Base-by-base conservation (phyloP, 2,329 filamentous ascomycete genomes). In the Neurospora crassa region DNA sequence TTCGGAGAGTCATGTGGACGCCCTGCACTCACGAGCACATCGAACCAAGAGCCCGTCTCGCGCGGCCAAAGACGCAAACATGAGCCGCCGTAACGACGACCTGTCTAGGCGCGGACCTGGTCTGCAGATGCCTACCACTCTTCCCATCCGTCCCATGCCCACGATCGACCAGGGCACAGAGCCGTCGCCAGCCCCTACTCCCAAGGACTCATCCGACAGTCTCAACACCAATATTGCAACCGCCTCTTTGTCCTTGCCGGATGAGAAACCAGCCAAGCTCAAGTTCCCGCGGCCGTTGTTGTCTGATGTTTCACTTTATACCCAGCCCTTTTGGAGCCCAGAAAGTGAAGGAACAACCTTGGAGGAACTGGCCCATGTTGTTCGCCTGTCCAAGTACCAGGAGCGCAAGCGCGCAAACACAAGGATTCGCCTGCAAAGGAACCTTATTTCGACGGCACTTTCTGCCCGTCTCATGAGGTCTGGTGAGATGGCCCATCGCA, bases 351-450 rank as follows among this genome's bases (percentile, higher is more conserved):
- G 88, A 72, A 92, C 91, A 67, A 91, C 90, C 16, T 84, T 95
- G 73, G 89, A 92, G 77, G 91, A 94, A 80, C 87, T 95, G 75
- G 91, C 91, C 69, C 91, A 94, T 79, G 82, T 94, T 76, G 91
- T 93, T 74, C 89, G 91, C 73, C 84, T 94, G 73, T 91, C 91
- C 79, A 91, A 90, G 77, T 93, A 94, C 79, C 92, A 95, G 81
- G 90, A 93, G 84, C 91, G 91, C 84, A 92, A 92, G 84, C 89
- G 91, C 81, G 85, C 87, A 74, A 90, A 91, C 78, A 91, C 90
- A 67, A 87, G 92, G 75, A 84, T 91, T 74, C 90, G 91, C 71
- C 85, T 96, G 70, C 91, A 94, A 79, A 86, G 90, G 78, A 92
- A 88, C 78, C 83, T 94, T 73, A 88, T 94, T 70, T 92, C 91